Evolutionary conservation across 2,329 filamentous ascomycete genomes (phyloP), one percentile per base, ranked within the genome.

Genomic region (Cladosporium cucumerinum): DNA sequence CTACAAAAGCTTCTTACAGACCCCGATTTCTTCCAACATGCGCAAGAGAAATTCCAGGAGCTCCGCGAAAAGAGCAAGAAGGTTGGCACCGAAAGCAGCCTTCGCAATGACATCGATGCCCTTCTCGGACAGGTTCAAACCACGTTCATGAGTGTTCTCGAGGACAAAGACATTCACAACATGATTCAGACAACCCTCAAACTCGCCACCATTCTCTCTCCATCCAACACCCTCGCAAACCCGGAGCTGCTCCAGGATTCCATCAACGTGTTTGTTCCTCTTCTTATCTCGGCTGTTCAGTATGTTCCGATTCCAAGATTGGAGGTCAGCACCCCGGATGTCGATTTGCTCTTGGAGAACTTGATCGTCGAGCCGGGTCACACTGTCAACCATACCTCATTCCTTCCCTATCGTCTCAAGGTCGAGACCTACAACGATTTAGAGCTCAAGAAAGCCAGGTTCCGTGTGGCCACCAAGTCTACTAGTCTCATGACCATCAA

Each of bases 291-390:
- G 69, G 86, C 87, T 2, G 83, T 98, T 34, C 93, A 97, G 75
- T 93, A 92, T 77, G 81, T 98, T 4, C 94, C 94, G 0, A 95
- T 98, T 61, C 93, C 93, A 0, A 89, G 94, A 5, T 78, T 97
- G n/a, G 94, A 97, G 76, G 82, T 97, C 5, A 90, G 91, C 0
- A 90, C 89, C 3, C 93, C 93, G 0, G 87, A 91, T 36, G 83
- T 96, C 63, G 93, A 97, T 71, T 84, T 98, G 5, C 81, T 98
- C 0, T 80, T 98, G 2, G 94, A 98, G 74, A 97, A 96, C 69
- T 82, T 98, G 34, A 90, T 98, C 66, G 83, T 98, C 34, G 92
- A 97, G 73, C 94, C 94, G 0, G 94, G 94, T 7, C 84, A 84
- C 65, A 96, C 92, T 0, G 84, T 96, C 71, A 94, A 97, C 75